These are phyloP conservation scores for Peronospora belbahrii DNA, from an alignment of 352 stramenopile species.

Conservation along the genomic window DNA sequence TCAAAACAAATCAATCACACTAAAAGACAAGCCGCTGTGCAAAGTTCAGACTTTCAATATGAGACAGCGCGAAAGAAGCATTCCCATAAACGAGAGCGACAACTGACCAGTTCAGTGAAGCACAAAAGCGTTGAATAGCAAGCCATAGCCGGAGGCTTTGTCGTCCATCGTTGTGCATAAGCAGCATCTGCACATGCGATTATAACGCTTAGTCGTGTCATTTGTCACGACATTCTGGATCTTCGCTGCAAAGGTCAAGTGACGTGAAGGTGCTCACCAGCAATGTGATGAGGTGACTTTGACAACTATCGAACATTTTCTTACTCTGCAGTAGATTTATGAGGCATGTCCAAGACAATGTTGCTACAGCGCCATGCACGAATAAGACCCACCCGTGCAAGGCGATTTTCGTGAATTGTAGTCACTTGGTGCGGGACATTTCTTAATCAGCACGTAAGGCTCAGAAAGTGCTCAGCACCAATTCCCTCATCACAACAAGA, in stretches of 20 bases:
- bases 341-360: conserved; percentile 41
- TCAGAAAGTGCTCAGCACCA: conserved; percentile 48
- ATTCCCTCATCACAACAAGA: conserved; percentile 61
- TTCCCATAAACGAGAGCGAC: conserved; percentile 13
- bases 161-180: neutral
- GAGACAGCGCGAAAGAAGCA: conserved; percentile 14
- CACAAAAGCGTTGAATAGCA: neutral
- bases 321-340: conserved; percentile 5
- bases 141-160: conserved; percentile 7
- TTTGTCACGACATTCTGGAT: conserved; percentile 22
- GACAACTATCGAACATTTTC: conserved; percentile 1
- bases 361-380: conserved; percentile 39
- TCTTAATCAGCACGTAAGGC: no score
- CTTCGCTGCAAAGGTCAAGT: conserved; percentile 3
- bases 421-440: no score
- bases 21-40: conserved; percentile 5
- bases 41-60: conserved; percentile 14
- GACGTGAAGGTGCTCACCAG: neutral
- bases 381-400: conserved; percentile 66
- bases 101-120: conserved; percentile 8
- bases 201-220: conserved; percentile 5
- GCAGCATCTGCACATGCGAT: neutral
- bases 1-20: conserved; percentile 1
- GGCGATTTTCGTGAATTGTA: conserved; percentile 79
- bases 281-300: conserved; percentile 15